A percentile compares a stretch with the other conserved stretches of the same genome.
These are phyloP conservation scores for Helenozyma rhizophorensis DNA, from an alignment of 805 yeast species.

Conservation along the genomic window DNA sequence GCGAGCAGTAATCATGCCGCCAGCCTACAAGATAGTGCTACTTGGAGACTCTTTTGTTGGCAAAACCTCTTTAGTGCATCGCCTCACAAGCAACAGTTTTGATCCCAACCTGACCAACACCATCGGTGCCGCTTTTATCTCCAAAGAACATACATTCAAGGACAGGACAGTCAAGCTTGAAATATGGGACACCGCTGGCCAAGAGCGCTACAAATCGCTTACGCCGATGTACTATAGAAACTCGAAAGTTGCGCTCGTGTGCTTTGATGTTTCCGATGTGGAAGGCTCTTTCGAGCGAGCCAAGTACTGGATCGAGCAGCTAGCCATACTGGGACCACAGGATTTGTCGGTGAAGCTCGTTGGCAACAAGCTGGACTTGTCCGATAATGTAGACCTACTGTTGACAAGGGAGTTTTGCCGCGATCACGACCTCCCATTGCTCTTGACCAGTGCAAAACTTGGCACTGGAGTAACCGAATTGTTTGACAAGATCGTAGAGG, in stretches of 20 bases:
- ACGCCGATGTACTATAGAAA: constrained; percentile 46
- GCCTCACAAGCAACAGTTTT: constrained; percentile 70
- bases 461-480: constrained; percentile 53
- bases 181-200: constrained; percentile 97
- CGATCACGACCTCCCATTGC: constrained; percentile 17
- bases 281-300: constrained; percentile 59
- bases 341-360: constrained; percentile 46
- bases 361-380: constrained; percentile 80
- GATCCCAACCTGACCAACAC: constrained; percentile 83
- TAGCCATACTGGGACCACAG: constrained; percentile 27
- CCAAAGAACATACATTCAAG: constrained; percentile 50
- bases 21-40: constrained; percentile 37
- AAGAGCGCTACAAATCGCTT: constrained; percentile 40
- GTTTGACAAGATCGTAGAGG: constrained; percentile 29
- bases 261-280: constrained; percentile 68
- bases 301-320: constrained; percentile 85
- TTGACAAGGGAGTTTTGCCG: constrained; percentile 14
- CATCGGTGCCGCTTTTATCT: constrained; percentile 97
- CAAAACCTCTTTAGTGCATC: constrained; percentile 70
- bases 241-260: constrained; percentile 65
- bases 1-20: constrained; percentile 12
- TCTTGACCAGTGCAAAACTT: constrained; percentile 63
- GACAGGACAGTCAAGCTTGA: constrained; percentile 53
- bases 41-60: constrained; percentile 59
- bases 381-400: constrained; percentile 15